These are phyloP conservation scores for Daedalea quercina DNA, from an alignment of 768 basidiomycete genomes.

Conservation along the genomic window DNA sequence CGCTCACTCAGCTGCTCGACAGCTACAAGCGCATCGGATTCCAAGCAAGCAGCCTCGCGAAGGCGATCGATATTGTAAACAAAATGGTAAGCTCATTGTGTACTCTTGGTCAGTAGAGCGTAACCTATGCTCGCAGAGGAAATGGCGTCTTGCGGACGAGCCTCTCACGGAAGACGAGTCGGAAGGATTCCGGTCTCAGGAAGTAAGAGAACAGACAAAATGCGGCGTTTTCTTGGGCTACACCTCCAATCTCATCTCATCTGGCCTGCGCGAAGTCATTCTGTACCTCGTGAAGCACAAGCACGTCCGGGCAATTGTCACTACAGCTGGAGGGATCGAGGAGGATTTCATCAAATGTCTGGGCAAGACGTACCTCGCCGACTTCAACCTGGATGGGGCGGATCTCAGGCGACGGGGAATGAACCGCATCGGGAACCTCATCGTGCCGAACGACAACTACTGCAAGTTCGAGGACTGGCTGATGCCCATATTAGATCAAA, in stretches of 20 bases:
- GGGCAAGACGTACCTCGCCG: constrained; percentile 91
- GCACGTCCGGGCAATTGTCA: constrained; percentile 85
- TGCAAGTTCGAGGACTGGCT: constrained; percentile 99
- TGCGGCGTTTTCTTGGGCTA: constrained; percentile 95
- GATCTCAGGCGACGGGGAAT: constrained; percentile 83
- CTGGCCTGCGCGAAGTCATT: constrained; percentile 90
- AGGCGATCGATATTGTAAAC: constrained; percentile 86
- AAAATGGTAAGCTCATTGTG: constrained; percentile 65
- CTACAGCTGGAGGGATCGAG: constrained; percentile 96
- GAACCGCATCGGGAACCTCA: constrained; percentile 94
- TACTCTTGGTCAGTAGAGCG: not conserved
- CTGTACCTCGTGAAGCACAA: constrained; percentile 89
- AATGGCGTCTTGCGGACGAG: constrained; percentile 87
- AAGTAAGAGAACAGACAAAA: constrained; percentile 61
- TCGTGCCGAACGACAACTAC: constrained; percentile 98
- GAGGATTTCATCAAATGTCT: constrained; percentile 99
- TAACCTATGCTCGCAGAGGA: constrained; percentile 44
- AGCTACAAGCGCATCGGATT: constrained; percentile 92
- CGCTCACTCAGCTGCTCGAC: constrained; percentile 61
- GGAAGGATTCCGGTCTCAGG: constrained; percentile 52
- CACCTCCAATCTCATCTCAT: constrained; percentile 98
- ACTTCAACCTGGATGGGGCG: constrained; percentile 89
- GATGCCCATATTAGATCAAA: constrained; percentile 83
- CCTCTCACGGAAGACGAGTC: constrained; percentile 64
- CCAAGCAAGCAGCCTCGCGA: constrained; percentile 90